phyloP scores from a whole-genome alignment of 805 yeast species.

The Kluyveromyces siamensis region DNA sequence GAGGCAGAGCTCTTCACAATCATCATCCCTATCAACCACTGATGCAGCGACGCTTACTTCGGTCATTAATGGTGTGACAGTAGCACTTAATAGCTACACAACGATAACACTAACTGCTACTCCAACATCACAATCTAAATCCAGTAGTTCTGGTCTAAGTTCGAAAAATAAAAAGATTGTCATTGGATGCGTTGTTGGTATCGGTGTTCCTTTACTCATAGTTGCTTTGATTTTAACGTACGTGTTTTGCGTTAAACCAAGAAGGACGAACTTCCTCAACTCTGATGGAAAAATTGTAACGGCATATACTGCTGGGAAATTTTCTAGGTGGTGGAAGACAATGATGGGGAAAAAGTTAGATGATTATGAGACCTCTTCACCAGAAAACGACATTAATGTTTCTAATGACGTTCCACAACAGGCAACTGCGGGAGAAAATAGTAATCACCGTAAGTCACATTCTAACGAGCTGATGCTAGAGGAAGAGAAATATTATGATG shows the following conservation, averaged over 20 bases:
- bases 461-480: constrained; percentile 15
- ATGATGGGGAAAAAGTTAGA: constrained; percentile 22
- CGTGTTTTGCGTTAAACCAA: constrained; percentile 22
- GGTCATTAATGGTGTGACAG: constrained; percentile 25
- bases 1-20: constrained; percentile 3
- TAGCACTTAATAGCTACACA: constrained; percentile 24
- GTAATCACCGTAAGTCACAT: constrained; percentile 5
- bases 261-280: constrained; percentile 26
- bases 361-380: constrained; percentile 20
- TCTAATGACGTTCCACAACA: background rate
- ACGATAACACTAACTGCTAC: constrained; percentile 25
- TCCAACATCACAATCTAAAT: constrained; percentile 17
- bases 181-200: constrained; percentile 63
- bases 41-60: constrained; percentile 9
- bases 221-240: constrained; percentile 18
- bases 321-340: constrained; percentile 24
- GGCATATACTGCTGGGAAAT: constrained; percentile 24
- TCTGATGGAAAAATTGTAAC: constrained; percentile 31
- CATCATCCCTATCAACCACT: constrained; percentile 4
- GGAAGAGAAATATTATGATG: constrained; percentile 17
- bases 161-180: constrained; percentile 43
- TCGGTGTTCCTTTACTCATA: constrained; percentile 51
- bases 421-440: constrained; percentile 3
- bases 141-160: constrained; percentile 34
- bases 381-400: constrained; percentile 14